Percentiles rank a stretch among this genome's conserved stretches.
Evolutionary conservation across 108 stramenopile genomes (phyloP).

Genomic region (Nitzschia sp.): DNA sequence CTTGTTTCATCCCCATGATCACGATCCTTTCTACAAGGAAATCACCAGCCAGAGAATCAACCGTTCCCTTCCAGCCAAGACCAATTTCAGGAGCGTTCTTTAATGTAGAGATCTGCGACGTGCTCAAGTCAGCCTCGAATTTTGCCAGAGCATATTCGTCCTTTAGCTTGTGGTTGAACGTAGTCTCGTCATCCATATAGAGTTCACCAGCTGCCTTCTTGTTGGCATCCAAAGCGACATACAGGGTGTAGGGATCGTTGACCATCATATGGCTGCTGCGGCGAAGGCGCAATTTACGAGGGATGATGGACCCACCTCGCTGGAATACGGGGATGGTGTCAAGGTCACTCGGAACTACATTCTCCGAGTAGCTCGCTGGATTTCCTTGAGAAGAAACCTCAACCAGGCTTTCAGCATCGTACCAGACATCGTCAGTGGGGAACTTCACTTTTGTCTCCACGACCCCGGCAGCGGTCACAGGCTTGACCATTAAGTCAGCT

Average conservation of each 20-base stretch:
- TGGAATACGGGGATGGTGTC: constrained; percentile 91
- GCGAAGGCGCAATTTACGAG: constrained; percentile 92
- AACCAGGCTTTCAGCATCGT: constrained; percentile 82
- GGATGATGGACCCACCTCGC: constrained; percentile 87
- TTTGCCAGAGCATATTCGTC: constrained; percentile 63
- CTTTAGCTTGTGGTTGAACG: constrained; percentile 72
- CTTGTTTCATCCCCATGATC: constrained; percentile 66
- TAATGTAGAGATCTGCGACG: constrained; percentile 24
- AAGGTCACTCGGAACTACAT: constrained; percentile 71
- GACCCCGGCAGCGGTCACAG: constrained; percentile 85
- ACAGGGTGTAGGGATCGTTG: constrained; percentile 95
- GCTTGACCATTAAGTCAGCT: constrained; percentile 95
- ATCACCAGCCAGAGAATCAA: constrained; percentile 23
- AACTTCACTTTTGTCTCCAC: constrained; percentile 73
- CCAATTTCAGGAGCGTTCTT: constrained; percentile 53
- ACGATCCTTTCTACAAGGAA: constrained; percentile 77
- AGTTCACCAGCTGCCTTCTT: constrained; percentile 75
- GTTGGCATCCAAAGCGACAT: constrained; percentile 79
- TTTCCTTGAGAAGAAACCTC: constrained; percentile 43
- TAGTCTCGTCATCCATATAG: constrained; percentile 97
- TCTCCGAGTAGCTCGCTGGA: constrained; percentile 28
- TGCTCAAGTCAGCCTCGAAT: constrained; percentile 51
- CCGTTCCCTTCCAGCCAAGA: constrained; percentile 38
- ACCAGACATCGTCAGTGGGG: constrained; percentile 77
- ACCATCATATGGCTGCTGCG: constrained; percentile 87